Percentiles rank a stretch among this genome's conserved stretches.
These are phyloP conservation scores for Sarocladium strictum DNA, from an alignment of 2,329 filamentous ascomycete species.

Conservation along the genomic window DNA sequence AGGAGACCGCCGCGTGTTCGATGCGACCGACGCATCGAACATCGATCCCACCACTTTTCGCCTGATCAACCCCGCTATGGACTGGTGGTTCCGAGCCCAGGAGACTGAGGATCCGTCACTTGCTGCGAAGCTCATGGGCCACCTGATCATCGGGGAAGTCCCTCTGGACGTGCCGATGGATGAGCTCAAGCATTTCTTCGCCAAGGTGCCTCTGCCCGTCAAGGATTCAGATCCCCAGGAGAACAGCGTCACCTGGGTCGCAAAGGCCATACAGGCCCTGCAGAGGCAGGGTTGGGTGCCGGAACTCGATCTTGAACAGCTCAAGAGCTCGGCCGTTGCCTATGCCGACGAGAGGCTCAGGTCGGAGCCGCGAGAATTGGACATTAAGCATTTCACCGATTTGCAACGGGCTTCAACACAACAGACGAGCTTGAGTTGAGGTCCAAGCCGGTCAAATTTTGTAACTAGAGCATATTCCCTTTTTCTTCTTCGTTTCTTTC, in stretches of 20 bases:
- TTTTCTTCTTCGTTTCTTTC: not conserved
- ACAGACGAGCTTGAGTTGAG: not conserved
- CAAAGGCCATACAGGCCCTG: constrained; percentile 19
- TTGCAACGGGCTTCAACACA: not conserved
- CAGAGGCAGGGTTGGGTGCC: constrained; percentile 20
- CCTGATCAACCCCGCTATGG: constrained; percentile 25
- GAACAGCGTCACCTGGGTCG: constrained; percentile 28
- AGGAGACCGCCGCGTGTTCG: constrained; percentile 16
- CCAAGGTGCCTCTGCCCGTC: constrained; percentile 18
- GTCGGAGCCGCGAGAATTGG: not conserved
- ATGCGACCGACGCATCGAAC: constrained; percentile 24
- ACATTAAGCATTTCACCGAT: not conserved
- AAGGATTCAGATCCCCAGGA: constrained; percentile 27
- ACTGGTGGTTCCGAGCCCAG: constrained; percentile 22
- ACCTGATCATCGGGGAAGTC: constrained; percentile 21
- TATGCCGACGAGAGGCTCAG: constrained; percentile 24
- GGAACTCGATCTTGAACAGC: constrained; percentile 19
- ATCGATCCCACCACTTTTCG: constrained; percentile 24
- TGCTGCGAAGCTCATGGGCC: constrained; percentile 21
- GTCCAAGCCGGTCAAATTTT: too few species aligned
- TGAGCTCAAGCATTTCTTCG: constrained; percentile 19
- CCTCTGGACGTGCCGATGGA: constrained; percentile 13
- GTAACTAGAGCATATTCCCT: not conserved
- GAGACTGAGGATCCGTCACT: constrained; percentile 14
- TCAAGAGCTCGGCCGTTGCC: constrained; percentile 21